Evolutionary conservation across 2,329 filamentous ascomycete species (phyloP).

Genomic region (Aspergillus tubingensis): DNA sequence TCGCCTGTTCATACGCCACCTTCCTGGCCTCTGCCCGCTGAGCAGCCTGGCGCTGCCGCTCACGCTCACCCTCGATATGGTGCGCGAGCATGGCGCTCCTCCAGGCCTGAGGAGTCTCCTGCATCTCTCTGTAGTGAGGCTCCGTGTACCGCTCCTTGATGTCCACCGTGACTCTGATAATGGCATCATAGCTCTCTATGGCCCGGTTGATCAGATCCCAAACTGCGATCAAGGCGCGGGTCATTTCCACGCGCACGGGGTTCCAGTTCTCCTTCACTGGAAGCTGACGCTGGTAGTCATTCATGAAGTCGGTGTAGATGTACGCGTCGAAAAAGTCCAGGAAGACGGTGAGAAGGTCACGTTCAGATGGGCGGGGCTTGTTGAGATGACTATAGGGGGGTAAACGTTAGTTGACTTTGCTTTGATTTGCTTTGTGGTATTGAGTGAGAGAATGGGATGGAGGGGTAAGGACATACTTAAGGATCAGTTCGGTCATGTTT

Average conservation of each 20-base stretch:
- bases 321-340: slow-evolving; percentile 30
- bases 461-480: slow-evolving; percentile 18
- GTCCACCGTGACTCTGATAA: slow-evolving; percentile 15
- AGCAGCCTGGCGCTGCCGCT: background rate
- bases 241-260: slow-evolving; percentile 16
- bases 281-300: slow-evolving; percentile 22
- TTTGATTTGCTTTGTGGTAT: background rate
- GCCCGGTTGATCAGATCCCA: slow-evolving; percentile 24
- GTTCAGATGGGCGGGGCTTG: slow-evolving; percentile 24
- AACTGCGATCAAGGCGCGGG: slow-evolving; percentile 17
- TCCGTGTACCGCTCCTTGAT: slow-evolving; percentile 20
- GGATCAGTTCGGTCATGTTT: slow-evolving; percentile 21
- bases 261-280: slow-evolving; percentile 10
- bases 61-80: background rate
- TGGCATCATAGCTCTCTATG: slow-evolving; percentile 24
- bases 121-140: slow-evolving; percentile 14
- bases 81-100: slow-evolving; percentile 4
- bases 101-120: slow-evolving; percentile 16
- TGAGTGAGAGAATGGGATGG: background rate
- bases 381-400: slow-evolving; percentile 19
- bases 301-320: slow-evolving; percentile 27
- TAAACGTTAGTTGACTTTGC: background rate
- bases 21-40: background rate
- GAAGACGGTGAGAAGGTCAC: slow-evolving; percentile 24
- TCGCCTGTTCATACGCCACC: background rate